These are phyloP conservation scores for Termitomyces sp. DNA, from an alignment of 768 basidiomycete species.

Conservation along the genomic window DNA sequence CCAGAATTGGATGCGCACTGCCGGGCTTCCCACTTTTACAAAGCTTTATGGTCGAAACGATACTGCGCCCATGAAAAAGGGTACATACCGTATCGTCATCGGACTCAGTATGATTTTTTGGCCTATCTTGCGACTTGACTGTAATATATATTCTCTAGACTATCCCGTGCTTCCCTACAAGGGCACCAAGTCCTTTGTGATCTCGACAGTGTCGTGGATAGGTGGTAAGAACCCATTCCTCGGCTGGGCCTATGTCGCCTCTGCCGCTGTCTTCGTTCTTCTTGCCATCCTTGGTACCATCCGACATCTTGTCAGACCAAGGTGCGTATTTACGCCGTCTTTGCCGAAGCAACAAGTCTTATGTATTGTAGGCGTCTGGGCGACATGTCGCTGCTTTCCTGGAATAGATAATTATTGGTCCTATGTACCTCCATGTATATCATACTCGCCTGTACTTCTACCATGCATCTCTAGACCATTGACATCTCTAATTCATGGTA, in stretches of 20 bases:
- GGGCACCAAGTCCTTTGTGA: slow-evolving; percentile 95
- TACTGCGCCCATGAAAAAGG: slow-evolving; percentile 59
- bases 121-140: slow-evolving; percentile 2
- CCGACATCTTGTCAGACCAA: slow-evolving; percentile 88
- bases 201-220: slow-evolving; percentile 97
- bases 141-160: slow-evolving; percentile 44
- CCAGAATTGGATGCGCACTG: slow-evolving; percentile 99
- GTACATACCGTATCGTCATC: slow-evolving; percentile 70
- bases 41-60: slow-evolving; percentile 95
- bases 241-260: slow-evolving; percentile 95
- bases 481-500: not conserved
- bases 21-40: slow-evolving; percentile 93
- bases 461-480: not conserved
- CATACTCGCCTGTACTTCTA: slow-evolving; percentile 3
- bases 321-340: slow-evolving; percentile 38
- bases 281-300: slow-evolving; percentile 87
- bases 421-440: slow-evolving; percentile 10
- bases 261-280: slow-evolving; percentile 80
- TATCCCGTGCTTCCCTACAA: slow-evolving; percentile 88
- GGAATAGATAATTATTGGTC: slow-evolving; percentile 54
- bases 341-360: not conserved
- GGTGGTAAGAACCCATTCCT: slow-evolving; percentile 98
- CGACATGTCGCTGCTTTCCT: slow-evolving; percentile 83
- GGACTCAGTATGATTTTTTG: slow-evolving; percentile 66
- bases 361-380: slow-evolving; percentile 60